These are phyloP conservation scores for Fusarium circinatum DNA, from an alignment of 2,329 filamentous ascomycete species.

Conservation along the genomic window DNA sequence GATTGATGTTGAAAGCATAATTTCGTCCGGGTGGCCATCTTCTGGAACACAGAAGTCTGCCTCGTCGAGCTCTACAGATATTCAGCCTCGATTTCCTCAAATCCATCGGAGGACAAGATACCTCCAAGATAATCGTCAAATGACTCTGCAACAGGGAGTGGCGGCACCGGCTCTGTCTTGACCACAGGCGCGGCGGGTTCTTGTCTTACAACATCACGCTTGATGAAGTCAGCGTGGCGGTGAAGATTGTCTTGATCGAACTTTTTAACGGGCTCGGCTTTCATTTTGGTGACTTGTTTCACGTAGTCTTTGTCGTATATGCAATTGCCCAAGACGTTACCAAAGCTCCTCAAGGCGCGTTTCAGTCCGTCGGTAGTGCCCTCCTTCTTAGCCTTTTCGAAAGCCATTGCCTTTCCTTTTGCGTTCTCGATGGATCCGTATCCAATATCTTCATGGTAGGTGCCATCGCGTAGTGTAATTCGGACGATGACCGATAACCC, in stretches of 20 bases:
- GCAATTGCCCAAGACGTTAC: conserved; percentile 97
- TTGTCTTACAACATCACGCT: conserved; percentile 60
- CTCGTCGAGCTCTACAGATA: conserved; percentile 74
- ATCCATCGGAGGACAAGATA: conserved; percentile 53
- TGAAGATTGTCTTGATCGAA: conserved; percentile 85
- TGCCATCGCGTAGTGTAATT: conserved; percentile 90
- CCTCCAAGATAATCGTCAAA: conserved; percentile 64
- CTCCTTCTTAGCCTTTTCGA: conserved; percentile 99
- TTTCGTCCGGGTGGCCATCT: conserved; percentile 79
- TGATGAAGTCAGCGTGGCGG: conserved; percentile 80
- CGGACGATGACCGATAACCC: conserved; percentile 91
- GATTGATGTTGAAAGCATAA: conserved; percentile 61
- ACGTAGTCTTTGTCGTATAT: conserved; percentile 97
- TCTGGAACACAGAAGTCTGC: conserved; percentile 77
- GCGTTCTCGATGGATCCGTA: conserved; percentile 98
- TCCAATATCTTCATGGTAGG: conserved; percentile 97
- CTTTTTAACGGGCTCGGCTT: conserved; percentile 74
- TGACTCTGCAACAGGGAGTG: conserved; percentile 50
- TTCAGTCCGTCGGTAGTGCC: conserved; percentile 95
- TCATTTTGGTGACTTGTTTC: conserved; percentile 88
- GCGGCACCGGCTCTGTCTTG: conserved; percentile 44
- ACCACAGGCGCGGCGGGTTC: conserved; percentile 35
- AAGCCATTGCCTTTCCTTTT: conserved; percentile 93
- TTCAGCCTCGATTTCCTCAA: conserved; percentile 53
- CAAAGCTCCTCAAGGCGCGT: conserved; percentile 88